phyloP scores from a whole-genome alignment of 345 rosid genomes.

The Linum tenue region DNA sequence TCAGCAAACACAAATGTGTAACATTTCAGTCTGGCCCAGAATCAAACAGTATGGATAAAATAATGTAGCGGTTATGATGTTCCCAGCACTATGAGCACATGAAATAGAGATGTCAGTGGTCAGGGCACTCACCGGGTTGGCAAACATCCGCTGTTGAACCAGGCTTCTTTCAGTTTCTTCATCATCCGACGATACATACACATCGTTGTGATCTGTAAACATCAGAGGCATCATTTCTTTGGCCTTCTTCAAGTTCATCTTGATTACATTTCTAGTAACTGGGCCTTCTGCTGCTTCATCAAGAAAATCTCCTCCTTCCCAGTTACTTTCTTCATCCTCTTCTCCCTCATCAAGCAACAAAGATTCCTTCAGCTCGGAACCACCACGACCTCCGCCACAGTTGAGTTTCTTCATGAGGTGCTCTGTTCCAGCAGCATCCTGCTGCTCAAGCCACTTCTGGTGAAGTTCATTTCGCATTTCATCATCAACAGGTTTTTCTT shows the following conservation, averaged over 20 bases:
- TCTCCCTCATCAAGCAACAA: conserved; percentile 38
- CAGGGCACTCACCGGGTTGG: conserved; percentile 54
- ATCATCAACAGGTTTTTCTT: conserved; percentile 58
- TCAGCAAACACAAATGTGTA: not conserved
- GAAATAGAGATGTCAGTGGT: not conserved
- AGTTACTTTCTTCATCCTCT: conserved; percentile 22
- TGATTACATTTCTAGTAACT: conserved; percentile 33
- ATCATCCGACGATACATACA: conserved; percentile 75
- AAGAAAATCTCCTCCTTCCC: conserved; percentile 30
- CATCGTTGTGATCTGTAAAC: conserved; percentile 81
- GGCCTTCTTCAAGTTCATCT: conserved; percentile 54
- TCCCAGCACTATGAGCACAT: not conserved
- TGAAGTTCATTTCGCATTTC: conserved; percentile 82
- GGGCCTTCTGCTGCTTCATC: conserved; percentile 38
- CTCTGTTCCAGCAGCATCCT: conserved; percentile 80
- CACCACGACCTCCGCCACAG: conserved; percentile 18
- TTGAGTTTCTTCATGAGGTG: conserved; percentile 63
- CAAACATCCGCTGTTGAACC: conserved; percentile 33
- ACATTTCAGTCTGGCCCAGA: not conserved
- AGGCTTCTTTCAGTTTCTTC: conserved; percentile 61
- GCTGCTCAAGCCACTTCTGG: conserved; percentile 87
- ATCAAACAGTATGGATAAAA: no score
- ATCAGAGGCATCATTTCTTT: conserved; percentile 81
- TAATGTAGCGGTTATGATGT: no score
- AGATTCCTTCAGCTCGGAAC: conserved; percentile 34